Percentiles rank a stretch among this genome's conserved stretches.
These are phyloP conservation scores for Aspergillus fumigatus DNA, from an alignment of 2,329 filamentous ascomycete genomes.

Conservation along the genomic window DNA sequence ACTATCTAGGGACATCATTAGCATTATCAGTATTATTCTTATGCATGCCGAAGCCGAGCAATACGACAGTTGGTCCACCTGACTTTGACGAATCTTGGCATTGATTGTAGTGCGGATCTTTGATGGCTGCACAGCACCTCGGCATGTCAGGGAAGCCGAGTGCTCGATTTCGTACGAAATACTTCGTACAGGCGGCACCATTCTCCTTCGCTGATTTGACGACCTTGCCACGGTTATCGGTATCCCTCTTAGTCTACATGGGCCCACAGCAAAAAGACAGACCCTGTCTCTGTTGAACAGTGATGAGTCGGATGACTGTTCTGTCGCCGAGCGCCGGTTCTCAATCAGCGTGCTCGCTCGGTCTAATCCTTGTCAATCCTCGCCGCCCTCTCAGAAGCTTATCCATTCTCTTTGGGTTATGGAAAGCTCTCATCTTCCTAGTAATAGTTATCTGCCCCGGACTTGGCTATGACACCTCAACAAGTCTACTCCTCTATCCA, in stretches of 20 bases:
- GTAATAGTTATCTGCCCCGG: constrained; percentile 50
- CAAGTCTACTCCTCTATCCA: constrained; percentile 43
- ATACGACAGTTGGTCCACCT: background rate
- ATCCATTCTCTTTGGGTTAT: constrained; percentile 45
- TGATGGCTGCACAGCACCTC: background rate
- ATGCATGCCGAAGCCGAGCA: background rate
- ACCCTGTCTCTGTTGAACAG: background rate
- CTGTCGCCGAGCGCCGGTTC: constrained; percentile 1
- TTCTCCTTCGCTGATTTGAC: background rate
- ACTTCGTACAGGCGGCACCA: background rate
- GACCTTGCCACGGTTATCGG: background rate
- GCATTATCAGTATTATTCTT: background rate
- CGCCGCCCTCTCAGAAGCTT: constrained; percentile 30
- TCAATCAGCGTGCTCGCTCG: constrained; percentile 8
- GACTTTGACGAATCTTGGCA: background rate
- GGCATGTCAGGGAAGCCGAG: background rate
- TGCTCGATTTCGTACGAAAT: background rate
- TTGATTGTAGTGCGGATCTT: background rate
- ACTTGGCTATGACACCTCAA: constrained; percentile 61
- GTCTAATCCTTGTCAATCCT: constrained; percentile 20
- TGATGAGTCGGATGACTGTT: background rate
- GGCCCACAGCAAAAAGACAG: background rate
- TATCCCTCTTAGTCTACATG: background rate
- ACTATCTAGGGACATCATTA: no score
- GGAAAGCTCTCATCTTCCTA: constrained; percentile 53